Conservation (phyloP, 2,329 filamentous ascomycete species). For the Penicillium sp. region DNA sequence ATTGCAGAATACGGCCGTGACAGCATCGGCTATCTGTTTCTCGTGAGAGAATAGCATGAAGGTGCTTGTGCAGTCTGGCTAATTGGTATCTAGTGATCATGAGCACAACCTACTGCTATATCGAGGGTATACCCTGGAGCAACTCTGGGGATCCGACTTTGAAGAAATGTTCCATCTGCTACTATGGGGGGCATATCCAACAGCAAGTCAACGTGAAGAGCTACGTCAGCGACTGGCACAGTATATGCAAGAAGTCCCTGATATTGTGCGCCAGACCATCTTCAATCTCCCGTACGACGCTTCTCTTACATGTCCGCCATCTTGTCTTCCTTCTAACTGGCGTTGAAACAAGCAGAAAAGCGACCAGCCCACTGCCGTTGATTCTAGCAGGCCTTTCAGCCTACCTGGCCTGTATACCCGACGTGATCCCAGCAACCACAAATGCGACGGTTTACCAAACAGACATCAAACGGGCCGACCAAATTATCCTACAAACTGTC, state of each 20-base stretch:
- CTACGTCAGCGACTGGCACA: conserved; percentile 23
- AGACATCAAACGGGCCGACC: conserved; percentile 21
- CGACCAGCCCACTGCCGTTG: conserved; percentile 27
- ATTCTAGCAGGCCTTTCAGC: conserved; percentile 33
- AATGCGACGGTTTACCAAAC: conserved; percentile 28
- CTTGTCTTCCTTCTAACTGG: background rate
- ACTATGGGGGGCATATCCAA: conserved; percentile 32
- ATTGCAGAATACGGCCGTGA: conserved; percentile 35
- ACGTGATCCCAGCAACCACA: conserved; percentile 23
- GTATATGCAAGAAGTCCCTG: conserved; percentile 25
- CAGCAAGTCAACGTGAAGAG: conserved; percentile 18
- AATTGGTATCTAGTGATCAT: conserved; percentile 27
- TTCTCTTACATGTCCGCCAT: no score
- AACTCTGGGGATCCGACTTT: conserved; percentile 33
- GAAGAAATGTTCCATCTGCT: conserved; percentile 36
- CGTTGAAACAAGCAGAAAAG: conserved; percentile 9
- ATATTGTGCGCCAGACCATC: conserved; percentile 25
- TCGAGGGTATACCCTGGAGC: conserved; percentile 30
- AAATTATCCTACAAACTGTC: conserved; percentile 26
- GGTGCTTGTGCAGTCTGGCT: background rate
- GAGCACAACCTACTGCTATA: conserved; percentile 31
- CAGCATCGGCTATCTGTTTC: conserved; percentile 33
- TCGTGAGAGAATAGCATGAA: conserved; percentile 24
- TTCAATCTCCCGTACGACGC: conserved; percentile 27
- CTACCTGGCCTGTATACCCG: conserved; percentile 24